These are phyloP conservation scores for Neovahlkampfia damariscottae DNA, from an alignment of 78 protist species.

Conservation along the genomic window DNA sequence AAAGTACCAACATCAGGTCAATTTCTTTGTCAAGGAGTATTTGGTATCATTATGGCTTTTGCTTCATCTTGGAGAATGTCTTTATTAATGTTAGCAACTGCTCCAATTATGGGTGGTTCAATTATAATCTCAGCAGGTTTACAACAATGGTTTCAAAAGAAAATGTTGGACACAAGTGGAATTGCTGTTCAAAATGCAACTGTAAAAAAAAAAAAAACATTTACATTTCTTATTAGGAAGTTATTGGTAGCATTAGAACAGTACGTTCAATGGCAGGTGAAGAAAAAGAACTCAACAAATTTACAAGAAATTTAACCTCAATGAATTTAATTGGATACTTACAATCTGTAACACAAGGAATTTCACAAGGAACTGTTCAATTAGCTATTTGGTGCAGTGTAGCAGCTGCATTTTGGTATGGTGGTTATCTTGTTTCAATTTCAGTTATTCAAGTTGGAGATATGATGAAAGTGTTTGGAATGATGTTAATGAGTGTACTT, in stretches of 20 bases:
- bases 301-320: not conserved
- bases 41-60: not conserved
- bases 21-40: not conserved
- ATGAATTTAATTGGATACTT: not conserved
- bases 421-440: not conserved
- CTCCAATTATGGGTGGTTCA: too few species aligned
- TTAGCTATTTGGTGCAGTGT: not conserved
- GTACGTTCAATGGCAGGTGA: not conserved
- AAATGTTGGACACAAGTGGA: too few species aligned
- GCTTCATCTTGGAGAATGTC: not conserved
- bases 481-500: not conserved
- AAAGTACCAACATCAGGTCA: not conserved
- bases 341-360: not conserved
- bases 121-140: too few species aligned
- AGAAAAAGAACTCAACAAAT: not conserved
- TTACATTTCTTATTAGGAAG: not conserved
- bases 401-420: slow-evolving; percentile 19
- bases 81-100: not conserved
- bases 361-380: not conserved
- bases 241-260: not conserved
- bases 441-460: not conserved
- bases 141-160: too few species aligned
- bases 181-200: too few species aligned
- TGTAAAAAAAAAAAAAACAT: too few species aligned
- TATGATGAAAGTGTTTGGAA: not conserved